Evolutionary conservation across 106 monocot genomes (phyloP), one percentile per base, ranked within the genome.

Genomic region (Iris macrosiphon): DNA sequence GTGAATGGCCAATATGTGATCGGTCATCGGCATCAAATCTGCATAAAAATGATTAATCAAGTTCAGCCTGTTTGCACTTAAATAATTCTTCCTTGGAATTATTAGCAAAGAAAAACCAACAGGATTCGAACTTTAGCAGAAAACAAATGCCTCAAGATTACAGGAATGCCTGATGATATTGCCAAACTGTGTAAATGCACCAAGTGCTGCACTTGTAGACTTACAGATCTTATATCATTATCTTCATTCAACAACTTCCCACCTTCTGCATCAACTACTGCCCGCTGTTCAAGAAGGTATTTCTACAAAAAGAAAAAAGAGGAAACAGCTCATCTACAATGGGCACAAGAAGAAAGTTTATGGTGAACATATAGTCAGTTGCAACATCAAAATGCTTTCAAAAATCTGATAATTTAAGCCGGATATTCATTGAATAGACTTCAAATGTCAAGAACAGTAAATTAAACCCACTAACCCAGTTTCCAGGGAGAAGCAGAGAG

Each of bases 161-260:
- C 29, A 3, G n/a, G 29, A 50, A 26, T 29, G 29, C 4, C 29
- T 50, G 1, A 50, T 15, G 4, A 14, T 3, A 29, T n/a, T 3
- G 6, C n/a, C 2, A 6, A 29, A 50, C 29, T 0, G 13, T 28
- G 29, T 50, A 24, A 53, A 24, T 53, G 32, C 52, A 15, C n/a
- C 8, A 20, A 53, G 52, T 50, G 29, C 5, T 28, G 17, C 9
- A 27, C 24, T 6, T 1, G 24, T 17, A 24, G 14, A 62, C 84
- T 73, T 79, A 89, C 89, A 62, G 88, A 82, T 94, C 94, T 81
- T 21, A 81, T 6, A 47, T 94, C 94, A 73, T 72, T 75, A 35
- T 94, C 94, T 74, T 94, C 89, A 85, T 89, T 94, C 58, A 89
- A 66, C 33, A 84, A 70, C 67, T 94, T 94, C n/a, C 94, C 81